phyloP scores from a whole-genome alignment of 2,329 filamentous ascomycete genomes.

The Fusarium sp. region DNA sequence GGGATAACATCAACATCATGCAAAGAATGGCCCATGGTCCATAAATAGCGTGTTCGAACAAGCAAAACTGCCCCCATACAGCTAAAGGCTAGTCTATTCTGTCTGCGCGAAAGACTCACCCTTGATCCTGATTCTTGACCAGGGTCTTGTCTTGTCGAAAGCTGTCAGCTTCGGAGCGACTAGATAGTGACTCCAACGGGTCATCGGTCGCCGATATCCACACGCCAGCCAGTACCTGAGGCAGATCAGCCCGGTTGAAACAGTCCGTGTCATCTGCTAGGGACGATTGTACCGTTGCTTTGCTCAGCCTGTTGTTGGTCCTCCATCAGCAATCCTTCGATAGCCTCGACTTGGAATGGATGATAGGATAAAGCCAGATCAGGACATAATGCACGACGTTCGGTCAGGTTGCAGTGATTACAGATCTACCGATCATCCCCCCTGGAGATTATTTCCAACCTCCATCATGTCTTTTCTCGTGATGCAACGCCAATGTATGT shows the following conservation, averaged over 20 bases:
- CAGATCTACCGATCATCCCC: neutral
- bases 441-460: too few species aligned
- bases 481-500: neutral
- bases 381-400: neutral
- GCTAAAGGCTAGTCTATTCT: slow-evolving; percentile 3
- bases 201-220: neutral
- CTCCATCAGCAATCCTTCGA: neutral
- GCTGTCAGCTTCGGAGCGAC: neutral
- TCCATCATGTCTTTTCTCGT: neutral
- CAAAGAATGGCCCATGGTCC: slow-evolving; percentile 5
- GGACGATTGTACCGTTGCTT: neutral
- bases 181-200: neutral
- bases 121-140: neutral
- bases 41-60: slow-evolving; percentile 5
- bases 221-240: slow-evolving; percentile 6
- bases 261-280: neutral
- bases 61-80: neutral
- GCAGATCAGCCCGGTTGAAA: slow-evolving; percentile 7
- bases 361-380: neutral
- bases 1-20: slow-evolving; percentile 12
- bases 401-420: neutral
- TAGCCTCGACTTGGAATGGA: neutral
- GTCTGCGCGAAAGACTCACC: neutral
- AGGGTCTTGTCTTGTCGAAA: neutral
- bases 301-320: neutral